phyloP scores from a whole-genome alignment of 148 eudicot genomes.

The Camellia japonica region DNA sequence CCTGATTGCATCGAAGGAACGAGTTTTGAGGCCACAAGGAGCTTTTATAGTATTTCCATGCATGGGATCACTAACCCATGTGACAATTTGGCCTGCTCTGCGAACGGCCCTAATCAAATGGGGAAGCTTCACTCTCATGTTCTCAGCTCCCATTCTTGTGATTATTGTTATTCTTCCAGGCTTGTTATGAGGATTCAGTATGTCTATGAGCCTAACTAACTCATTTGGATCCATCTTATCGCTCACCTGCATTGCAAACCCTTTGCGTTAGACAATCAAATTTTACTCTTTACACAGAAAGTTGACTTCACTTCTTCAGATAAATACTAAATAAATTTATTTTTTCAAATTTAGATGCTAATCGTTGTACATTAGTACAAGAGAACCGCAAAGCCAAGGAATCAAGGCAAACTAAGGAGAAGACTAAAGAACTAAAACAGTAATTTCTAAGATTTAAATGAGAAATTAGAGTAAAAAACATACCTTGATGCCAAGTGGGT shows the following conservation, averaged over 20 bases:
- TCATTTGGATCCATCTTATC: conserved; percentile 76
- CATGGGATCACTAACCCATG: conserved; percentile 81
- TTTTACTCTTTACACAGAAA: neutral
- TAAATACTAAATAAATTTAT: neutral
- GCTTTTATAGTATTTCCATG: conserved; percentile 76
- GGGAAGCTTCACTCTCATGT: conserved; percentile 76
- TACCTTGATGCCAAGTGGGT: conserved; percentile 85
- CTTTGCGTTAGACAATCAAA: neutral
- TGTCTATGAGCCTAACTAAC: conserved; percentile 72
- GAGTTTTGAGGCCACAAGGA: conserved; percentile 75
- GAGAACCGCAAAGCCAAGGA: conserved; percentile 4
- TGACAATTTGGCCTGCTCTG: conserved; percentile 66
- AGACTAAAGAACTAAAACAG: neutral
- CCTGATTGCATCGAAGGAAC: conserved; percentile 71
- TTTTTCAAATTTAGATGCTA: neutral
- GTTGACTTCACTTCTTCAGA: neutral
- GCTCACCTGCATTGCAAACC: conserved; percentile 45
- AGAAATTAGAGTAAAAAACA: conserved; percentile 9
- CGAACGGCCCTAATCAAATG: conserved; percentile 68
- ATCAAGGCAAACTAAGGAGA: neutral
- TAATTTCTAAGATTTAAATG: neutral
- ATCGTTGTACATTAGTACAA: neutral
- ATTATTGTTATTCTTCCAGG: conserved; percentile 72
- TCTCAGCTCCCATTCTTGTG: conserved; percentile 78
- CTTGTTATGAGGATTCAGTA: conserved; percentile 72